Evolutionary conservation across 2,329 filamentous ascomycete species (phyloP), one percentile per base, ranked within the genome.

Genomic region (Talaromyces marneffei): DNA sequence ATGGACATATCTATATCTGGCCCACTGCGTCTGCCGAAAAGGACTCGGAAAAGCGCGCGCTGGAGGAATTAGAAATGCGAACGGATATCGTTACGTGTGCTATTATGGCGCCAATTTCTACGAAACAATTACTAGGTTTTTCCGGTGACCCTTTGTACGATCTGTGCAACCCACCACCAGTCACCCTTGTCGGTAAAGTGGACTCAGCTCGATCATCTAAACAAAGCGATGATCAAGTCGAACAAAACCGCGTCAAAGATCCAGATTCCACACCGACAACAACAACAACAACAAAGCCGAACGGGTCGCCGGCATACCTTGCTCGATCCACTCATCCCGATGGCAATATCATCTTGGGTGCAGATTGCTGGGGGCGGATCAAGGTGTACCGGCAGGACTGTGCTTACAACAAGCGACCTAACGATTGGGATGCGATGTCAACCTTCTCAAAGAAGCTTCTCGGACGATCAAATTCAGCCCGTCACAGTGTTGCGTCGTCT

Each of bases 311-410:
- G 0, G 85, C 87, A 0, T 96, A 95, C 69, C 75, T 92, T 37
- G 83, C 90, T 10, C 86, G 92, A 16, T 88, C 87, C 6, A 83
- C 83, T 16, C 94, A 99, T 71, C 78, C 80, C 14, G 87, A 87
- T 63, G 94, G 94, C 27, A 91, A 96, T 68, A 97, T 99, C 64
- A 87, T 99, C 60, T 85, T 97, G 55, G 96, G 93, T 0, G 90
- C 92, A 1, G 93, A 97, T 72, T 91, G 91, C 68, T 87, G 86
- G 0, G 94, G 94, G 37, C 85, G 86, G 27, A 94, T 99, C 77
- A 97, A 97, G 72, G 89, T 97, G 0, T 97, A 97, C 71, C 85
- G 94, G 20, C 93, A 97, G 74, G 94, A 99, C 72, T 97, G 93
- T 71, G 94, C 93, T 0, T 91, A 84, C 67, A 76, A 82, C 54